Percentiles rank a stretch among this genome's conserved stretches.
These are phyloP conservation scores for Endocalyx cinctus DNA, from an alignment of 2,329 filamentous ascomycete species.

Conservation along the genomic window DNA sequence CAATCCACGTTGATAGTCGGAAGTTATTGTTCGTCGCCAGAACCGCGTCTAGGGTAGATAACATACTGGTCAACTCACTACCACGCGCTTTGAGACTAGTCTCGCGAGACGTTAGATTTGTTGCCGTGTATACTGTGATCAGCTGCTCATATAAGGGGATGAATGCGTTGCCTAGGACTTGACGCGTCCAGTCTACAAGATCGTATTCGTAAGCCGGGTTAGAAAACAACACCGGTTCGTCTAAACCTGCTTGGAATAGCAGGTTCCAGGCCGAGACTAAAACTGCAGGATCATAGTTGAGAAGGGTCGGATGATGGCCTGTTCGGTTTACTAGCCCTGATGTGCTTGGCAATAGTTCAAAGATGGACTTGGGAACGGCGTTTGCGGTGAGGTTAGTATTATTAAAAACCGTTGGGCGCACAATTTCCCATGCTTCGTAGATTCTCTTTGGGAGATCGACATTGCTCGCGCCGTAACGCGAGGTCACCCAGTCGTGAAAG, in stretches of 20 bases:
- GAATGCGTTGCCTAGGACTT: conserved; percentile 13
- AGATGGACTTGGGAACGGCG: conserved; percentile 14
- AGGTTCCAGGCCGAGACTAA: conserved; percentile 11
- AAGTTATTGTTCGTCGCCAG: conserved; percentile 11
- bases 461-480: conserved; percentile 10
- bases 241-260: conserved; percentile 9
- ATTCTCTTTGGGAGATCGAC: conserved; percentile 3
- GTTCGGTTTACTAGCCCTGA: conserved; percentile 5
- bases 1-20: conserved; percentile 11
- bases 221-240: conserved; percentile 6
- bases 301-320: no score
- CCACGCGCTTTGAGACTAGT: no score
- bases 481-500: conserved; percentile 11
- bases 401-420: conserved; percentile 14
- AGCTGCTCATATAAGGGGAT: conserved; percentile 11
- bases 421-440: conserved; percentile 12
- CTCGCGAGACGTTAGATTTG: neutral
- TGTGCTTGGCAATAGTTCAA: conserved; percentile 12
- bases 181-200: conserved; percentile 14
- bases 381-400: conserved; percentile 13
- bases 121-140: conserved; percentile 6
- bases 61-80: no score
- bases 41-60: conserved; percentile 9
- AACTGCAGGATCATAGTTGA: conserved; percentile 11
- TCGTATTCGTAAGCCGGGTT: conserved; percentile 15